phyloP scores from a whole-genome alignment of 202 grass and related monocot genomes.

The Panicum virgatum region DNA sequence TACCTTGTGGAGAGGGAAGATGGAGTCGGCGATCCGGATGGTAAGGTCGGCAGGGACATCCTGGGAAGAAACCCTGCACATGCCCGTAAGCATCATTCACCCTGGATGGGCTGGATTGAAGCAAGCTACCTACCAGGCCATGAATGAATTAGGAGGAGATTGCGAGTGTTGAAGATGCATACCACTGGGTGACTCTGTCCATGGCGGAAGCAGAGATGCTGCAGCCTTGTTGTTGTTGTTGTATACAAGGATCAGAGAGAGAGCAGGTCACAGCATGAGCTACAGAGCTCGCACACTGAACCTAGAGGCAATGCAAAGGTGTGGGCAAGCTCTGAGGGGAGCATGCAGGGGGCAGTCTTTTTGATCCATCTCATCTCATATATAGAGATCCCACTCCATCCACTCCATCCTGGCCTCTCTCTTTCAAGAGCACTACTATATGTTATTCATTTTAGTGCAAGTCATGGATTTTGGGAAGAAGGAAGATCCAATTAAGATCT shows the following conservation, averaged over 20 bases:
- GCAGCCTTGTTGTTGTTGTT: neutral
- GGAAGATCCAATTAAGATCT: neutral
- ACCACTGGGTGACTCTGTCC: conserved; percentile 80
- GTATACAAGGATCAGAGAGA: neutral
- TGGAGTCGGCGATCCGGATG: conserved; percentile 52
- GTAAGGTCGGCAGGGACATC: conserved; percentile 60
- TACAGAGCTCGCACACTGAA: neutral
- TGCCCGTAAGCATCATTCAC: neutral
- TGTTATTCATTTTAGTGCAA: neutral
- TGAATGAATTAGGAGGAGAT: too few species aligned
- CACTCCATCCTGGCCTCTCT: neutral
- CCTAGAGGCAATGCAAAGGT: neutral
- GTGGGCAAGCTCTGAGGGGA: too few species aligned
- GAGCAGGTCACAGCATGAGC: neutral
- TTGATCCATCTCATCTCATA: neutral
- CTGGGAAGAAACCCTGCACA: conserved; percentile 59
- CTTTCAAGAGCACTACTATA: too few species aligned
- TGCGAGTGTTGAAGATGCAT: neutral
- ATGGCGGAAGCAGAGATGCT: conserved; percentile 38
- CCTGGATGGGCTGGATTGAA: too few species aligned
- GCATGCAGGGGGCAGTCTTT: neutral
- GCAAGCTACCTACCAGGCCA: too few species aligned
- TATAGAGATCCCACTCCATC: too few species aligned
- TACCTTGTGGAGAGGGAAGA: conserved; percentile 92
- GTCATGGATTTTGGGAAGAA: neutral